Base-by-base conservation (phyloP, 768 basidiomycete genomes). In the Boletus coccyginus region DNA sequence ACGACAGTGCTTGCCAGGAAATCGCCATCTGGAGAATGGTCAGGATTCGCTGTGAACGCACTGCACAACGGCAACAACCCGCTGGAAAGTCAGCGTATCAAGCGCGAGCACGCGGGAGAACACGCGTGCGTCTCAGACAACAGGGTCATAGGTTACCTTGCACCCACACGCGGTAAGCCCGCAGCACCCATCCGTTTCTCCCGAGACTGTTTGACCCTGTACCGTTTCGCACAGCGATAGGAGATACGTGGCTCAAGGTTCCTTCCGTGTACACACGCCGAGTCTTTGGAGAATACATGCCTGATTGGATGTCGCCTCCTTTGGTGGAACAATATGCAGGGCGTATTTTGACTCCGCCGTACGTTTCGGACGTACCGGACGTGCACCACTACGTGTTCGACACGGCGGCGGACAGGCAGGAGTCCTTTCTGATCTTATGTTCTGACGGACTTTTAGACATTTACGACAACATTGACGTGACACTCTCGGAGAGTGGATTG, bases 381-480 rank as follows among this genome's bases (percentile, higher is more conserved):
- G 73, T 77, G 24, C 63, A 73, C 31, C 76, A 79, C 62, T 59
- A 66, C 17, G 69, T 60, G 16, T 62, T 78, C 21, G 60, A 64
- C 33, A 24, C 46, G 21, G 17, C 66, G 8, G 46, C 50, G 42
- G 59, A 53, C 7, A 44, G 40, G 39, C 61, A 57, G n/a, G 75
- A 69, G 33, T 55, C 44, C 1, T 64, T 73, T 54, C 63, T 81
- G 41, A 69, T 80, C 48, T 62, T 75, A n/a, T 77, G 74, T 51
- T 78, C 78, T 4, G 80, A 81, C 50, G 79, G 80, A n/a, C 62
- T 81, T 16, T 54, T 66, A 3, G 79, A 81, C 59, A 50, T 80
- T 33, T 77, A 75, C 46, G 69, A 72, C 47, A 67, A 67, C 27
- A 50, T 61, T 7, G 65, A 68, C 31, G 35, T 2, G 36, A 31